Conservation (phyloP, 2,329 filamentous ascomycete genomes). For the Botrytis paeoniae region DNA sequence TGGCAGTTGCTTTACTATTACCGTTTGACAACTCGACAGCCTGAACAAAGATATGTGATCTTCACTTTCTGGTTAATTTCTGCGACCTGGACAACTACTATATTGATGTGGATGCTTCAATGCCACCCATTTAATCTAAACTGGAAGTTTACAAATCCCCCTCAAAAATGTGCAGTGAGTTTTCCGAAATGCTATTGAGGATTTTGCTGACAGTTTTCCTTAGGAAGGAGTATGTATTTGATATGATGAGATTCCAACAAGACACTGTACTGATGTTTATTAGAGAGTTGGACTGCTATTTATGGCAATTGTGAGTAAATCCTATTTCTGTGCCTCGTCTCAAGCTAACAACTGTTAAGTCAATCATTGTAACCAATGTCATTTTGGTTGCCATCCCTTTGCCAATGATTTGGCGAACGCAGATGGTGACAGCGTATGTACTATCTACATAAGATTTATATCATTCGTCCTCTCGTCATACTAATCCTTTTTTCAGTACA, state of each 20-base stretch:
- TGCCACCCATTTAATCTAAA: background rate
- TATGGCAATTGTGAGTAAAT: background rate
- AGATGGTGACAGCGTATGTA: constrained; percentile 20
- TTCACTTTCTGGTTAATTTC: background rate
- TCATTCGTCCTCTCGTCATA: background rate
- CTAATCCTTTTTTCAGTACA: background rate
- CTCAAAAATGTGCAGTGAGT: constrained; percentile 16
- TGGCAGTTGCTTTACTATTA: constrained; percentile 28
- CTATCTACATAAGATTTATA: no score
- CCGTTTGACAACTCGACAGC: constrained; percentile 22
- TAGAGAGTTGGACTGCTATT: background rate
- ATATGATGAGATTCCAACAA: accelerated
- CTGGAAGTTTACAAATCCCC: constrained; percentile 4
- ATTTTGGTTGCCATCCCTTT: constrained; percentile 27
- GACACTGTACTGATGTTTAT: background rate
- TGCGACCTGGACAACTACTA: background rate
- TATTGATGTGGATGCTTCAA: background rate
- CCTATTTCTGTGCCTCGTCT: background rate
- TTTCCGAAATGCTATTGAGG: background rate
- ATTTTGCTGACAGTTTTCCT: background rate
- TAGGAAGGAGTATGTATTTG: constrained; percentile 1
- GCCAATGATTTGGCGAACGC: constrained; percentile 25
- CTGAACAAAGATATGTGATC: constrained; percentile 20
- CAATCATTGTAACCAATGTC: constrained; percentile 25
- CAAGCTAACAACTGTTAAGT: constrained; percentile 13